A percentile compares a stretch with the other conserved stretches of the same genome.
Evolutionary conservation across 495 filamentous ascomycete species (phyloP).

Genomic region (Aspergillus nidulans): DNA sequence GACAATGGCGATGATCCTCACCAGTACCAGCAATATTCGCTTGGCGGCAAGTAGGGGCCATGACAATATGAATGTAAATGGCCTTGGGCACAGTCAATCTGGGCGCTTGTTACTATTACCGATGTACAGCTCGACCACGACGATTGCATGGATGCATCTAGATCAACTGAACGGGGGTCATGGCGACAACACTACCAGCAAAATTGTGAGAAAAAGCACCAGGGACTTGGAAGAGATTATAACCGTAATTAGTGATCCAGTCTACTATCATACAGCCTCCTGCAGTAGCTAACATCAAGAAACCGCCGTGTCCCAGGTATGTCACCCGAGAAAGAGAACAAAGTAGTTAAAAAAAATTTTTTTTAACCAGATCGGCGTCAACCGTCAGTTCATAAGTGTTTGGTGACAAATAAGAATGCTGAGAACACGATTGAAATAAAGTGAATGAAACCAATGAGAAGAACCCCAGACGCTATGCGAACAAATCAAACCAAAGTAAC

Average conservation of each 20-base stretch:
- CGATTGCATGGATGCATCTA: constrained; percentile 21
- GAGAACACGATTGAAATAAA: constrained; percentile 5
- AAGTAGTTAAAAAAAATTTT: not conserved
- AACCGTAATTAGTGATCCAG: constrained; percentile 6
- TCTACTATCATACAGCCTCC: constrained; percentile 5
- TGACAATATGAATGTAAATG: constrained; percentile 44
- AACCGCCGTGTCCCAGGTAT: not conserved
- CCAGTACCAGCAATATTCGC: constrained; percentile 48
- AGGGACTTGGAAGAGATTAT: not conserved
- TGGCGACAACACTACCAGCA: too few species aligned
- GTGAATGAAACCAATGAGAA: constrained; percentile 12
- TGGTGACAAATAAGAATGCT: constrained; percentile 13
- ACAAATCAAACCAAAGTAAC: constrained; percentile 31
- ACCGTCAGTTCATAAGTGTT: constrained; percentile 6
- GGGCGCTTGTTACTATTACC: constrained; percentile 46
- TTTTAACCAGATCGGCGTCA: constrained; percentile 7
- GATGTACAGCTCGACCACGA: constrained; percentile 46
- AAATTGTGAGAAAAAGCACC: not conserved
- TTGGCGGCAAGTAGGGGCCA: constrained; percentile 46
- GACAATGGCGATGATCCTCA: constrained; percentile 52
- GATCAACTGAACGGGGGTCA: too few species aligned
- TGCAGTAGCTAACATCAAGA: not conserved
- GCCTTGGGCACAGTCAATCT: constrained; percentile 43
- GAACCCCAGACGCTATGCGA: constrained; percentile 46
- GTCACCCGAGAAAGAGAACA: not conserved